phyloP scores from a whole-genome alignment of 176 grass and related monocot species.

The Juncus effusus region DNA sequence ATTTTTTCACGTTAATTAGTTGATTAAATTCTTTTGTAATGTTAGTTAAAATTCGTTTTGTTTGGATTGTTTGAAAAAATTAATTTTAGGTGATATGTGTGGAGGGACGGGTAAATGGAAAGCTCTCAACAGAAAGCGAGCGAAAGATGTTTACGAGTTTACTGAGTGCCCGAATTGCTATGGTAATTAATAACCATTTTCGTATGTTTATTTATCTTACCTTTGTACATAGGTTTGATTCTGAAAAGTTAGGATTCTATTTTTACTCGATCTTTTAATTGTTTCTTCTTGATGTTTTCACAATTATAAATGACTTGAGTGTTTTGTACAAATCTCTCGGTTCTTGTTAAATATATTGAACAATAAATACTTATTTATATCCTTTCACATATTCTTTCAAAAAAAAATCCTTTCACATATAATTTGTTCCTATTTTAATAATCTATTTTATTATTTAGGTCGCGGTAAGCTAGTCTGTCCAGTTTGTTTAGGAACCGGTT shows the following conservation, averaged over 20 bases:
- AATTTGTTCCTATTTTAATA: no score
- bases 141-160: conserved; percentile 96
- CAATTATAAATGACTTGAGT: neutral
- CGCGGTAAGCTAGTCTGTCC: conserved; percentile 92
- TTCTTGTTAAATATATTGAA: no score
- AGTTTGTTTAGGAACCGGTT: conserved; percentile 73
- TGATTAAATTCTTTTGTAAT: neutral
- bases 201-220: no score
- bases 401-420: no score
- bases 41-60: neutral
- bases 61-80: neutral
- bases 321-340: no score
- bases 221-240: neutral
- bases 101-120: conserved; percentile 99
- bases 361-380: no score
- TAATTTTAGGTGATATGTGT: conserved; percentile 86
- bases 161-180: conserved; percentile 97
- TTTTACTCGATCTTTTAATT: neutral
- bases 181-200: no score
- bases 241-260: neutral
- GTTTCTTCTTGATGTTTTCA: neutral
- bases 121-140: conserved; percentile 91
- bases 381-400: no score
- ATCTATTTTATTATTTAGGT: conserved; percentile 32
- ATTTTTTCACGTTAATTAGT: conserved; percentile 6